phyloP scores from a whole-genome alignment of 306 rosid genomes.

The Calophaca sinica region DNA sequence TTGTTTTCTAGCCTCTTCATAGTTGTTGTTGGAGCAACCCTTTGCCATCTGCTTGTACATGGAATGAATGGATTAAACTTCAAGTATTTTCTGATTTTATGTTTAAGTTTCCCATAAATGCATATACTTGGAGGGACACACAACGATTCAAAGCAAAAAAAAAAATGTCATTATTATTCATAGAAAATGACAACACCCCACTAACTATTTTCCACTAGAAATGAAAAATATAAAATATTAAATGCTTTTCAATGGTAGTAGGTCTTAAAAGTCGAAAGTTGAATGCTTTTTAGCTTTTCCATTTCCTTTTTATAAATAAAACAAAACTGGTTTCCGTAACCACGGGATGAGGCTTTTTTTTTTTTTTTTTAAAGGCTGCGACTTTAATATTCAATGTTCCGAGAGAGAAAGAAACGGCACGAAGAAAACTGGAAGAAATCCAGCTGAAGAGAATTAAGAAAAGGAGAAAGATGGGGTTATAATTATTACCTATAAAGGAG shows the following conservation, averaged over 20 bases:
- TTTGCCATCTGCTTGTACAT: conserved; percentile 50
- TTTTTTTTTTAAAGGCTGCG: neutral
- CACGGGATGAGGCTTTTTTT: too few species aligned
- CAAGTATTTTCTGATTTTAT: neutral
- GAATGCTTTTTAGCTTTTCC: conserved; percentile 12
- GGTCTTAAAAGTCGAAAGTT: conserved; percentile 12
- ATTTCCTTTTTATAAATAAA: neutral
- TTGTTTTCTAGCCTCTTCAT: conserved; percentile 74
- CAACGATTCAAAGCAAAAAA: neutral
- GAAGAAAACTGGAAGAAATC: neutral
- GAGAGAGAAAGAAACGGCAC: neutral
- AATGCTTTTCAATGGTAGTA: conserved; percentile 8
- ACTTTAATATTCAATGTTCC: neutral
- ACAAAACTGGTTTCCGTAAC: neutral
- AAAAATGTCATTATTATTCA: neutral
- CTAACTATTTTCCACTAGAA: neutral
- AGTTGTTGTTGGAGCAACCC: conserved; percentile 49
- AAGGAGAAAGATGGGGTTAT: neutral
- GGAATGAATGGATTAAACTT: neutral
- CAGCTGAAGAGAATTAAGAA: neutral
- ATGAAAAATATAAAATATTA: neutral
- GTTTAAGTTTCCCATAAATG: neutral
- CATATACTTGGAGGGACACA: neutral
- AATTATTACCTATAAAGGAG: conserved; percentile 18
- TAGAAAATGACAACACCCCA: conserved; percentile 23